phyloP scores from a whole-genome alignment of 306 rosid genomes.

The Clitoria ternatea region DNA sequence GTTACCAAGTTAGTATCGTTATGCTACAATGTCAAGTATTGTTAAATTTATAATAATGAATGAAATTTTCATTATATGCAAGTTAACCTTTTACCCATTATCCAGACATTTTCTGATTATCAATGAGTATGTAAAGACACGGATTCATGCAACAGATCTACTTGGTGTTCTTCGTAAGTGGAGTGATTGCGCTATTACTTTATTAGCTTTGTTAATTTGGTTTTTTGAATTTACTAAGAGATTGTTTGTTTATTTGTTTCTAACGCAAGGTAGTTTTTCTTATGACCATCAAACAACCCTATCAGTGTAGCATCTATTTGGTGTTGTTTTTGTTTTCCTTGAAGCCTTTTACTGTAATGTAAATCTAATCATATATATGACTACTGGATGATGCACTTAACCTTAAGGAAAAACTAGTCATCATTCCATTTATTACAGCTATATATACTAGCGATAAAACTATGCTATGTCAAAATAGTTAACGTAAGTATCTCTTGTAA shows the following conservation, averaged over 20 bases:
- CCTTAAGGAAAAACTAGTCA: neutral
- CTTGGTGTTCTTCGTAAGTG: conserved; percentile 70
- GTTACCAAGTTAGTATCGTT: conserved; percentile 54
- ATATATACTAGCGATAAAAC: neutral
- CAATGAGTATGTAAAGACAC: conserved; percentile 54
- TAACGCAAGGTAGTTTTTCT: neutral
- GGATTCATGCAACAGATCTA: conserved; percentile 52
- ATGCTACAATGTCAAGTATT: neutral
- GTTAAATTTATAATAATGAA: neutral
- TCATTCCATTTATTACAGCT: neutral
- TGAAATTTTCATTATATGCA: conserved; percentile 6
- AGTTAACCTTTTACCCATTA: conserved; percentile 7
- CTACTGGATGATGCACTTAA: neutral
- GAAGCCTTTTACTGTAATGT: neutral
- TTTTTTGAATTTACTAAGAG: neutral
- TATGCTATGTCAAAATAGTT: neutral
- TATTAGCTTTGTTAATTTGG: neutral
- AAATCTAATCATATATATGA: neutral
- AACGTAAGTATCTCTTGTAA: neutral
- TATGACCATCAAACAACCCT: neutral
- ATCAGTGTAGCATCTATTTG: neutral
- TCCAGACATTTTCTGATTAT: conserved; percentile 35
- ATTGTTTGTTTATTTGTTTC: neutral
- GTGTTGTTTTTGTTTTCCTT: neutral
- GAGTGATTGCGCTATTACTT: neutral